These are phyloP conservation scores for Macrocystidia cucumis DNA, from an alignment of 1,284 basidiomycete genomes.

Conservation along the genomic window DNA sequence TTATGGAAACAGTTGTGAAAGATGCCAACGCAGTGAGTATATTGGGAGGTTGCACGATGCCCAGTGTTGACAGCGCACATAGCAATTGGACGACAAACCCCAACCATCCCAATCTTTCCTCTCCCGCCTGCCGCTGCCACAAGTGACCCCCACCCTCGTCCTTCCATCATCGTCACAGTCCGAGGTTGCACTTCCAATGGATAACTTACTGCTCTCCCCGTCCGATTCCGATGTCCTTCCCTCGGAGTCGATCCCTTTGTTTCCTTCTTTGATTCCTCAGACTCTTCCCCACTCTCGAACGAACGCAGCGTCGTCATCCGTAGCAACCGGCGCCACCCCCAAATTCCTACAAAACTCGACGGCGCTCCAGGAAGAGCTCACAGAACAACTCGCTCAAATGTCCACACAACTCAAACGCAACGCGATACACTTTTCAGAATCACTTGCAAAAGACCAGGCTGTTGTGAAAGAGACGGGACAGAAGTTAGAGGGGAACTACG, in stretches of 20 bases:
- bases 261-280: constrained; percentile 19
- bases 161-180: constrained; percentile 7
- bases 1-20: constrained; percentile 41
- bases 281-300: constrained; percentile 17
- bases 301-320: constrained; percentile 25
- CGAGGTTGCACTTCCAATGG: constrained; percentile 8
- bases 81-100: constrained; percentile 28
- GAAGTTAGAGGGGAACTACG: constrained; percentile 66
- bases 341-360: constrained; percentile 48
- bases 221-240: constrained; percentile 14
- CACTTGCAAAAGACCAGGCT: constrained; percentile 57
- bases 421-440: constrained; percentile 58
- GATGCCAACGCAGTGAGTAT: constrained; percentile 40
- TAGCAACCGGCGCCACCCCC: constrained; percentile 27
- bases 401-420: constrained; percentile 71
- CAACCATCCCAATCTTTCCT: constrained; percentile 24
- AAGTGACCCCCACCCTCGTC: constrained; percentile 2
- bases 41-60: neutral
- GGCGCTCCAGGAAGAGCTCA: constrained; percentile 63
- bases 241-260: constrained; percentile 13
- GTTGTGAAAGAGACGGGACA: constrained; percentile 52
- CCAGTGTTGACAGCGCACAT: constrained; percentile 20
- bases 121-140: constrained; percentile 10
- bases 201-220: constrained; percentile 15
- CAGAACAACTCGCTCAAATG: constrained; percentile 70